Base-by-base conservation (phyloP, 2,329 filamentous ascomycete genomes). In the Alternaria viburni region DNA sequence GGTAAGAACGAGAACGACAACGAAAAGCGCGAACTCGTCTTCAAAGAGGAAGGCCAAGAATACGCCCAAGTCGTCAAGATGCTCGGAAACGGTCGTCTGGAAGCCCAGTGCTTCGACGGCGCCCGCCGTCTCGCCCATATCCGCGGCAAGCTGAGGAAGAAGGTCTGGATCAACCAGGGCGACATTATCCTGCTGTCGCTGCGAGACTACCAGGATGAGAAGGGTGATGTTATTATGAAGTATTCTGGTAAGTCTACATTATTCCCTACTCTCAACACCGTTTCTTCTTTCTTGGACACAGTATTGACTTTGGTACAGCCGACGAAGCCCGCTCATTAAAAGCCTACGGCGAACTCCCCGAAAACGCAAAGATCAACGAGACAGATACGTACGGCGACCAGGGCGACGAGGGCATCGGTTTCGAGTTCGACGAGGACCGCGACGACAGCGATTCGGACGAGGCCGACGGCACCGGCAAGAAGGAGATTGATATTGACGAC, bases 331-430 rank as follows among this genome's bases (percentile, higher is more conserved):
- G 96, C 79, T 92, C 90, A 72, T 88, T 99, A 77, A 98, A 98
- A 86, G 93, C 93, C 67, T 98, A 98, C 83, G 96, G 96, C 82
- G 96, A 99, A 84, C 87, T 99, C 65, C 96, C 96, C 73, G 96
- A 98, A 85, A 92, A 89, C 78, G 96, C 96, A 81, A 98, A 98
- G 91, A 99, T 99, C 89, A 99, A 99, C 89, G 96, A 99, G 89
- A 97, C 93, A 69, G 96, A 98, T 83, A 97, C 93, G 51, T 97
- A 89, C 79, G 89, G 93, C 77, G 92, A 94, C 82, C 92, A 94
- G 81, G 94, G 93, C 82, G 91, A 97, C 81, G 95, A 96, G 82
- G 79, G 97, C 78, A 93, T 92, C 85, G 96, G 96, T 84, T 97
- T 99, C 86, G 96, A 98, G 85, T 98, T 98, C 86, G 96, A 96